Percentiles rank a stretch among this genome's conserved stretches.
Evolutionary conservation across 306 rosid genomes (phyloP).

Genomic region (Amphicarpaea edgeworthii): DNA sequence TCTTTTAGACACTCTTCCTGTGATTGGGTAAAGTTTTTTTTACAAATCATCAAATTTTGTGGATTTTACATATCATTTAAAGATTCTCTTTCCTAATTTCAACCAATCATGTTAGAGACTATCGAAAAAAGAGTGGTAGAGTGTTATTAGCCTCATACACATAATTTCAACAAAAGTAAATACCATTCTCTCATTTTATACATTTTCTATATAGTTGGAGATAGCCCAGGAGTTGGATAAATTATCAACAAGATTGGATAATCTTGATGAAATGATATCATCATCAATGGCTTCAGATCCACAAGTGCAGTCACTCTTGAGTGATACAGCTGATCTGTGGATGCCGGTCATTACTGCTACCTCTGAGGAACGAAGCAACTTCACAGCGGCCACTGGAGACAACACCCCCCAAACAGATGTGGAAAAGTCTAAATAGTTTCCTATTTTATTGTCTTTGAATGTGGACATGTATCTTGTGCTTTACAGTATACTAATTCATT

Average conservation of each 20-base stretch:
- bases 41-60: too few relatives aligned
- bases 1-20: too few relatives aligned
- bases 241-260: slow-evolving; percentile 81
- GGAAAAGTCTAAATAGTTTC: slow-evolving; percentile 50
- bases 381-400: slow-evolving; percentile 60
- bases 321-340: slow-evolving; percentile 88
- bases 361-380: slow-evolving; percentile 78
- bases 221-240: slow-evolving; percentile 88
- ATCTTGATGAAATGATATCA: slow-evolving; percentile 90
- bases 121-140: too few relatives aligned
- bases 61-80: too few relatives aligned
- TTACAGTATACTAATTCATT: neutral
- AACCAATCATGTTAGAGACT: too few relatives aligned
- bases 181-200: slow-evolving; percentile 17
- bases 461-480: neutral
- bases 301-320: slow-evolving; percentile 79
- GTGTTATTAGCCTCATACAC: too few relatives aligned
- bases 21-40: too few relatives aligned
- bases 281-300: slow-evolving; percentile 90
- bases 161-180: neutral
- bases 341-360: slow-evolving; percentile 90
- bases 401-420: slow-evolving; percentile 44
- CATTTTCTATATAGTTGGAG: slow-evolving; percentile 62
- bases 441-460: neutral
- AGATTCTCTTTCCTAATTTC: too few relatives aligned